Conservation (phyloP, 306 rosid genomes). For the Dicorynia guianensis region DNA sequence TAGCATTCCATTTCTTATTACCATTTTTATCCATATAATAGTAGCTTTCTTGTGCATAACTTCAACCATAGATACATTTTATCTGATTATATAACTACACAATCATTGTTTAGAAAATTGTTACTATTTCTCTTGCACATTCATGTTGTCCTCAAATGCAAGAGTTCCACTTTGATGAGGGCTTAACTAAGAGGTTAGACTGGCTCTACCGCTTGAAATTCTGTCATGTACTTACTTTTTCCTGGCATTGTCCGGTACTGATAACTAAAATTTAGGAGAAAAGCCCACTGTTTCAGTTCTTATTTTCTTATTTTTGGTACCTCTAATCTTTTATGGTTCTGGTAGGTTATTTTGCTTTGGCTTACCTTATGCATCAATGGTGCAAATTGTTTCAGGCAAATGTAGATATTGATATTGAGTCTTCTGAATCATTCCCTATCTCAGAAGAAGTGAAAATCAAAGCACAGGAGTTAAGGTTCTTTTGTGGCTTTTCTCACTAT, state of each 20-base stretch:
- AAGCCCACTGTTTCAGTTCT: neutral
- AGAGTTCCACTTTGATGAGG: neutral
- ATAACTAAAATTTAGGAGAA: neutral
- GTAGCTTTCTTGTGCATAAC: too few relatives aligned
- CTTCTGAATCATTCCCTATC: conserved; percentile 57
- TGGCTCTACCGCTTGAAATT: neutral
- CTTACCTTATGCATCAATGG: conserved; percentile 28
- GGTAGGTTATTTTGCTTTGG: neutral
- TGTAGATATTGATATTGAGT: conserved; percentile 60
- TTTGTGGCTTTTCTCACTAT: conserved; percentile 11
- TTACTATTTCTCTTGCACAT: neutral
- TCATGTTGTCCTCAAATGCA: neutral
- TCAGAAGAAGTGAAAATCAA: conserved; percentile 70
- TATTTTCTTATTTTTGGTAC: neutral
- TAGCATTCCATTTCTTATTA: too few relatives aligned
- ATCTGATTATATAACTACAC: neutral
- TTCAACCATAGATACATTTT: too few relatives aligned
- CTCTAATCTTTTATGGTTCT: conserved; percentile 1
- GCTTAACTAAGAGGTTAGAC: neutral
- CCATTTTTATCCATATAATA: too few relatives aligned
- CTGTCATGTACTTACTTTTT: neutral
- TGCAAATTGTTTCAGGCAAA: conserved; percentile 60
- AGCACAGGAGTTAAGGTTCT: conserved; percentile 68
- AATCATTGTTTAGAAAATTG: neutral
- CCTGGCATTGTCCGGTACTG: neutral